Evolutionary conservation across 441 rosid species (phyloP).

Genomic region (Iberis amara): DNA sequence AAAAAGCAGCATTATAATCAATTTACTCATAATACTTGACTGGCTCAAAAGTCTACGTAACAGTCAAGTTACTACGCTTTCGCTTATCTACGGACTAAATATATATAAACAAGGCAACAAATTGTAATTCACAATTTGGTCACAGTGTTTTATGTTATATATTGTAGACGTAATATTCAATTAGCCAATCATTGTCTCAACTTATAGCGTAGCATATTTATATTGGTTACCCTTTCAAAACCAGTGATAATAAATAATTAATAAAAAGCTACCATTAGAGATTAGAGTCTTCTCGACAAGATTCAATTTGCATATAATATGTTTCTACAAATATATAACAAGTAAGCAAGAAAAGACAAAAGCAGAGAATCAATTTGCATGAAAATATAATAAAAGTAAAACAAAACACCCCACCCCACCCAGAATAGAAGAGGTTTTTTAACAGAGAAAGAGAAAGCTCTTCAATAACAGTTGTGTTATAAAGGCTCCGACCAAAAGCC

Average conservation of each 20-base stretch:
- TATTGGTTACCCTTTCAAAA: conserved; percentile 20
- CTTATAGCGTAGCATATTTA: conserved; percentile 24
- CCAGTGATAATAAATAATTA: background rate
- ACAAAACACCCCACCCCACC: background rate
- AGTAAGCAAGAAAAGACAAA: background rate
- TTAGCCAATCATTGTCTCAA: conserved; percentile 26
- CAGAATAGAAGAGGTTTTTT: conserved; percentile 11
- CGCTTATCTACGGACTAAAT: too few relatives aligned
- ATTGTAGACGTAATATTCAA: background rate
- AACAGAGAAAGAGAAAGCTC: conserved; percentile 21
- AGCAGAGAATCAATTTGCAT: conserved; percentile 11
- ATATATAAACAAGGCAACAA: too few relatives aligned
- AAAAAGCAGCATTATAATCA: too few relatives aligned
- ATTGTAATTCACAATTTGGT: background rate
- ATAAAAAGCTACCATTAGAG: too few relatives aligned
- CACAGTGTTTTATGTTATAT: background rate
- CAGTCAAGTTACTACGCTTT: too few relatives aligned
- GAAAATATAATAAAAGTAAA: conserved; percentile 2
- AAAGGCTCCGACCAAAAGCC: conserved; percentile 32
- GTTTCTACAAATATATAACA: background rate
- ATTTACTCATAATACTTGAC: too few relatives aligned
- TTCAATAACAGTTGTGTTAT: conserved; percentile 29
- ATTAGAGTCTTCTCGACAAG: too few relatives aligned
- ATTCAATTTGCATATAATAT: too few relatives aligned
- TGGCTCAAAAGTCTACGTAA: too few relatives aligned